Conservation (phyloP, 2,329 filamentous ascomycete species). For the Xylariomycetidae sp. region DNA sequence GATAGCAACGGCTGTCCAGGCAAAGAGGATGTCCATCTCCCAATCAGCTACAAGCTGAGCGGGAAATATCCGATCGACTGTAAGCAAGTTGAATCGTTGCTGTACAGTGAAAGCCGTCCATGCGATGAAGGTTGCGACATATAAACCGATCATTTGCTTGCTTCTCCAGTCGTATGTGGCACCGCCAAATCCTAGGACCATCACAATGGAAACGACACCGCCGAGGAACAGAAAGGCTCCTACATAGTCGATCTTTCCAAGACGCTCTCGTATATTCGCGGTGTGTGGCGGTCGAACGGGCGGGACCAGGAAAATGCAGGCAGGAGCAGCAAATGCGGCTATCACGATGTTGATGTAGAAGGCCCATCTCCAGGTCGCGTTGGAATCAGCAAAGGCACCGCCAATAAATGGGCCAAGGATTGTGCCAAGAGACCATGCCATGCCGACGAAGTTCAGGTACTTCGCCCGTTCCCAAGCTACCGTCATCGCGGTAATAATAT, state of each 20-base stretch:
- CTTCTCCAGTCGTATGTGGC: slow-evolving; percentile 4
- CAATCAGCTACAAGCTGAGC: slow-evolving; percentile 3
- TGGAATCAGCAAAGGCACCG: neutral
- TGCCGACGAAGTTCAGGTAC: neutral
- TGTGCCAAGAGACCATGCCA: slow-evolving; percentile 1
- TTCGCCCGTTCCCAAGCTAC: neutral
- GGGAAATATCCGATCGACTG: slow-evolving; percentile 7
- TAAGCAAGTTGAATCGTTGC: slow-evolving; percentile 8
- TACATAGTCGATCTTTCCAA: slow-evolving; percentile 2
- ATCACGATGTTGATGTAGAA: slow-evolving; percentile 3
- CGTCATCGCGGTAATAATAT: slow-evolving; percentile 2
- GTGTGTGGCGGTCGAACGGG: neutral
- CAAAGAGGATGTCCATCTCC: slow-evolving; percentile 7
- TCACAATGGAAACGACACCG: neutral
- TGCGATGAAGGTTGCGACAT: slow-evolving; percentile 1
- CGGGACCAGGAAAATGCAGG: slow-evolving; percentile 2
- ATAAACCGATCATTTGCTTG: slow-evolving; percentile 4
- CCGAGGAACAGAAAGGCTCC: slow-evolving; percentile 5
- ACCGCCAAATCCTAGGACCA: slow-evolving; percentile 5
- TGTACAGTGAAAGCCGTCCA: slow-evolving; percentile 4
- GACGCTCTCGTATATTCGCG: neutral
- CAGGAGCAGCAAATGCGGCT: neutral
- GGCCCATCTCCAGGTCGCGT: slow-evolving; percentile 1
- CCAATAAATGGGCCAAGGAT: neutral
- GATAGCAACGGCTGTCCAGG: slow-evolving; percentile 6